Evolutionary conservation across 1,139 yeast genomes (phyloP).

Genomic region (Komagataea norvegica): DNA sequence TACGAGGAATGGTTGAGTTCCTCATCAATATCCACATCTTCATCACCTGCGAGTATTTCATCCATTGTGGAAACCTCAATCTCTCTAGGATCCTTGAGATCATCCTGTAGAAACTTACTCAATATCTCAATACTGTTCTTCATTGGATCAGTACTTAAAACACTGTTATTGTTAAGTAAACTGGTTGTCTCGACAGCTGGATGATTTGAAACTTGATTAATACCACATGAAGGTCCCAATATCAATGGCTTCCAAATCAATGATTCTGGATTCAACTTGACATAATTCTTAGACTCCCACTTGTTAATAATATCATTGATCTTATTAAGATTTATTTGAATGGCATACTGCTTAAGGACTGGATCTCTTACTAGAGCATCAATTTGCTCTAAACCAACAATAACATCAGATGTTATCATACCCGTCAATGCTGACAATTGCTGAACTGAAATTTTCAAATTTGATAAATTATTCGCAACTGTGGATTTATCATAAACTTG

Average conservation of each 20-base stretch:
- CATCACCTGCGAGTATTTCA: slow-evolving; percentile 29
- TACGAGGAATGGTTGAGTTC: slow-evolving; percentile 13
- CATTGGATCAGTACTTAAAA: slow-evolving; percentile 28
- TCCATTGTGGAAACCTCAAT: slow-evolving; percentile 50
- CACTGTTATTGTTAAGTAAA: slow-evolving; percentile 1
- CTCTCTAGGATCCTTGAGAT: slow-evolving; percentile 54
- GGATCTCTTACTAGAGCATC: slow-evolving; percentile 46
- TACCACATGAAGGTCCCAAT: slow-evolving; percentile 83
- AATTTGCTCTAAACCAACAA: slow-evolving; percentile 79
- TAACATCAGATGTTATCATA: slow-evolving; percentile 81
- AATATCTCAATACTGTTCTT: slow-evolving; percentile 52
- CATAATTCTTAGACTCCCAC: slow-evolving; percentile 57
- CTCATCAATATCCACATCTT: slow-evolving; percentile 13
- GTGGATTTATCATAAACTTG: slow-evolving; percentile 30
- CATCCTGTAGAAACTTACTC: slow-evolving; percentile 57
- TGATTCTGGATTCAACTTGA: slow-evolving; percentile 44
- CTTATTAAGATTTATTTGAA: slow-evolving; percentile 45
- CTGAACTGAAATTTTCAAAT: slow-evolving; percentile 44
- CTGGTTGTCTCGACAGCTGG: slow-evolving; percentile 26
- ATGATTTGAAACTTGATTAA: slow-evolving; percentile 35
- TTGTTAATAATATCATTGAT: slow-evolving; percentile 42
- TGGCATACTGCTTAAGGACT: slow-evolving; percentile 42
- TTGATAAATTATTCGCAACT: slow-evolving; percentile 11
- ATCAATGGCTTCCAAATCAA: slow-evolving; percentile 78
- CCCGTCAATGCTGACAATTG: slow-evolving; percentile 70